Conservation (phyloP, 441 rosid species). For the Euphorbia celastroides region DNA sequence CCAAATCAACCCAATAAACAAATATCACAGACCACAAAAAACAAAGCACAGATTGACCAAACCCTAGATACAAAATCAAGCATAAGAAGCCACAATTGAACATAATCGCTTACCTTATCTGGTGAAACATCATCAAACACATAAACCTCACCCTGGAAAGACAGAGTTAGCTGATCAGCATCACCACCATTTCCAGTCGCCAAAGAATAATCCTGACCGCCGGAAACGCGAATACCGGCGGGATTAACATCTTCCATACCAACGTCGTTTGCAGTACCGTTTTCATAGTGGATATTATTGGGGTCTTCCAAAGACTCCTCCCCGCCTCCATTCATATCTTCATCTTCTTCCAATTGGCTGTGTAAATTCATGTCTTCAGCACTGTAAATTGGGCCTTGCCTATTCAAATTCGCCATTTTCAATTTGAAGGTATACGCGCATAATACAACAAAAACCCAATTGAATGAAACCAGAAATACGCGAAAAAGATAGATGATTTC, state of each 20-base stretch:
- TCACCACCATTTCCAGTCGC: conserved; percentile 27
- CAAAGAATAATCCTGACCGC: conserved; percentile 21
- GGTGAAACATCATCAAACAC: conserved; percentile 77
- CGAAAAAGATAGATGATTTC: not conserved
- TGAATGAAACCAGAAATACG: not conserved
- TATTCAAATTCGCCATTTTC: conserved; percentile 28
- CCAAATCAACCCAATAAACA: not conserved
- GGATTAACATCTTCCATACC: conserved; percentile 27
- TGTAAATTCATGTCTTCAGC: conserved; percentile 23
- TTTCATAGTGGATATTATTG: conserved; percentile 26
- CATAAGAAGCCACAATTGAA: not conserved
- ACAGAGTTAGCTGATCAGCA: conserved; percentile 68
- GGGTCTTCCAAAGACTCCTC: conserved; percentile 34
- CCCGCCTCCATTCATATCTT: conserved; percentile 22
- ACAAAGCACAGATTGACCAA: conserved; percentile 10
- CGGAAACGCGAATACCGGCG: conserved; percentile 18
- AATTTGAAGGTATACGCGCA: not conserved
- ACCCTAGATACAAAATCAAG: conserved; percentile 8
- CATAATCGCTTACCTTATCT: conserved; percentile 49
- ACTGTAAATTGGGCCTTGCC: conserved; percentile 19
- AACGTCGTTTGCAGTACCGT: conserved; percentile 16
- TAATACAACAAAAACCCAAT: not conserved
- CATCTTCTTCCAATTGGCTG: conserved; percentile 26
- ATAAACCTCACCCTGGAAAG: conserved; percentile 86
- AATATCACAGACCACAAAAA: not conserved